These are phyloP conservation scores for Rubia tinctorum DNA, from an alignment of 305 asterid species.

Conservation along the genomic window DNA sequence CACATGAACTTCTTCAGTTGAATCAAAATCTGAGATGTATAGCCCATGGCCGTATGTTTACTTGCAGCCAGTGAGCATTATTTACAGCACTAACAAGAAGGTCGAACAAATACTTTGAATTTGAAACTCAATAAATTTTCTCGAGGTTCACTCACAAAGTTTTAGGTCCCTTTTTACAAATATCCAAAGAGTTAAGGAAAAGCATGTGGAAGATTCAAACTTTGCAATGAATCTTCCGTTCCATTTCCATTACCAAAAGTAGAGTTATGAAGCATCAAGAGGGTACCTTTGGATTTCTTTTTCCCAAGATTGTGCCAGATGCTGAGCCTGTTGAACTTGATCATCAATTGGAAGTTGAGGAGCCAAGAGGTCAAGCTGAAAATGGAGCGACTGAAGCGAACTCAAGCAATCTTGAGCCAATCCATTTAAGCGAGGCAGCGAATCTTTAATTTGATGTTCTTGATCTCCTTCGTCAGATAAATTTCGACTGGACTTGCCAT, in stretches of 20 bases:
- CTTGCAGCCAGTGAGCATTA: neutral
- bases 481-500: constrained; percentile 48
- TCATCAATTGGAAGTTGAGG: constrained; percentile 70
- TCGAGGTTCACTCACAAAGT: neutral
- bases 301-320: constrained; percentile 75
- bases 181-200: neutral
- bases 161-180: neutral
- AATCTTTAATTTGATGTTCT: constrained; percentile 34
- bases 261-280: neutral
- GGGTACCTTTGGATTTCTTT: constrained; percentile 61
- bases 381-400: constrained; percentile 64
- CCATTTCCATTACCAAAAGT: neutral
- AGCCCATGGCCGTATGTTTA: neutral
- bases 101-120: neutral
- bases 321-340: constrained; percentile 62
- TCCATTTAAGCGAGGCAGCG: constrained; percentile 88
- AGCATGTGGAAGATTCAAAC: neutral
- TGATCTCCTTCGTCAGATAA: constrained; percentile 27
- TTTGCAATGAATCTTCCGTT: neutral
- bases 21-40: neutral
- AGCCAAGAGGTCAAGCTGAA: constrained; percentile 87
- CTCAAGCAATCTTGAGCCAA: constrained; percentile 81
- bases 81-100: neutral
- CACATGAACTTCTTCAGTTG: neutral
- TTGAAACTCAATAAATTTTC: neutral